Conservation (phyloP, 768 basidiomycete genomes). For the Auriscalpium vulgare region DNA sequence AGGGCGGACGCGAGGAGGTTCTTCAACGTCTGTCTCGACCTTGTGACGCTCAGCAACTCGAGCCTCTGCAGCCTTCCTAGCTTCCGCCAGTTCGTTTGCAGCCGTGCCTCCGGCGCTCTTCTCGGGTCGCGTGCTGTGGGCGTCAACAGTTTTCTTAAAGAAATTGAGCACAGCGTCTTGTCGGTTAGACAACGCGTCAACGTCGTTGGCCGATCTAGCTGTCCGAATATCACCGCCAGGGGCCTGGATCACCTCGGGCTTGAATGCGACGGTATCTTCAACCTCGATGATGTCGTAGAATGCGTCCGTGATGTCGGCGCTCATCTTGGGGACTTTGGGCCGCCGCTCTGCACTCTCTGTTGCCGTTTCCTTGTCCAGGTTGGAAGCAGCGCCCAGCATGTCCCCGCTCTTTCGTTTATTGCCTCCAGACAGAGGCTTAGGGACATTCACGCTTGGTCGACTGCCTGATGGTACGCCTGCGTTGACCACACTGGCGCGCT, state of each 20-base stretch:
- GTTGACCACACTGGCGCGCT: conserved; percentile 22
- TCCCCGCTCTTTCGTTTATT: conserved; percentile 61
- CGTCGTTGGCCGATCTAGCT: conserved; percentile 3
- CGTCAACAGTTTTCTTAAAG: conserved; percentile 68
- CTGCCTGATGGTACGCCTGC: not conserved
- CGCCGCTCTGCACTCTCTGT: conserved; percentile 25
- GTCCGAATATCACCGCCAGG: not conserved
- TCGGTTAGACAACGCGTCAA: not conserved
- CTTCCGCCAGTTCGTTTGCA: conserved; percentile 60
- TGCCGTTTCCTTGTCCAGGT: conserved; percentile 6
- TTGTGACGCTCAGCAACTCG: conserved; percentile 58
- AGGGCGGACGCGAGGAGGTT: not conserved
- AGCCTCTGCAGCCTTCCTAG: conserved; percentile 57
- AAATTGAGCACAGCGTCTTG: conserved; percentile 51
- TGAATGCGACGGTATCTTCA: not conserved
- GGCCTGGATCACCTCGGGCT: not conserved
- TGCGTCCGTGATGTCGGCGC: conserved; percentile 17
- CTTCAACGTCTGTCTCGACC: conserved; percentile 26
- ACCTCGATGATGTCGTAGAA: not conserved
- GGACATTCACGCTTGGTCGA: not conserved
- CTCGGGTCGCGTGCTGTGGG: conserved; percentile 48
- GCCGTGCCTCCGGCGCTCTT: conserved; percentile 55
- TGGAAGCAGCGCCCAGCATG: conserved; percentile 8
- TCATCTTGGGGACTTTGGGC: conserved; percentile 42
- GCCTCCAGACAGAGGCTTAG: conserved; percentile 2